Percentiles rank a stretch among this genome's conserved stretches.
Evolutionary conservation across 441 rosid species (phyloP).

Genomic region (California macrophylla): DNA sequence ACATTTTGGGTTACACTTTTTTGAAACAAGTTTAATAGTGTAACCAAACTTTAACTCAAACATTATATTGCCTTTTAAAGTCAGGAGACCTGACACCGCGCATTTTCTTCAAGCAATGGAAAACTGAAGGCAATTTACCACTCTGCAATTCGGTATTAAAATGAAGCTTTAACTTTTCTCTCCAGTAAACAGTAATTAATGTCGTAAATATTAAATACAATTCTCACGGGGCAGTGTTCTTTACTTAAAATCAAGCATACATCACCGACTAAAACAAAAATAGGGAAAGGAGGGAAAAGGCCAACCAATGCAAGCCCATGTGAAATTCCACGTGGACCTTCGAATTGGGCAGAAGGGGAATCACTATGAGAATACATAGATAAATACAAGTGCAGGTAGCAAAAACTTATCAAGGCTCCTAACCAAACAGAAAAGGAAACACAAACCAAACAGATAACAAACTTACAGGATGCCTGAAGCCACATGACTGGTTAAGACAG

Average conservation of each 20-base stretch:
- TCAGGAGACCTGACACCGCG: neutral
- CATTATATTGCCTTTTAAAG: neutral
- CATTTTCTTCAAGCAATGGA: neutral
- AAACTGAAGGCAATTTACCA: neutral
- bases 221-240: neutral
- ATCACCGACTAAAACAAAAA: neutral
- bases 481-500: slow-evolving; percentile 45
- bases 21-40: neutral
- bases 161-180: neutral
- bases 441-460: neutral
- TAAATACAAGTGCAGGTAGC: neutral
- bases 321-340: neutral
- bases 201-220: neutral
- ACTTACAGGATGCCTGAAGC: slow-evolving; percentile 54
- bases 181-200: no score
- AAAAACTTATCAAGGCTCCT: neutral
- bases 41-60: neutral
- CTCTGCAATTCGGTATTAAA: neutral
- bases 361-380: neutral
- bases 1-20: neutral
- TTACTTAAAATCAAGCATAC: no score
- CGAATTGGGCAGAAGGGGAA: neutral
- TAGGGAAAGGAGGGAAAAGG: neutral
- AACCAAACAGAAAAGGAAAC: neutral
- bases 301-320: neutral